Evolutionary conservation across 129 eudicot genomes (phyloP), one percentile per base, ranked within the genome.

Genomic region (Mikania micrantha): DNA sequence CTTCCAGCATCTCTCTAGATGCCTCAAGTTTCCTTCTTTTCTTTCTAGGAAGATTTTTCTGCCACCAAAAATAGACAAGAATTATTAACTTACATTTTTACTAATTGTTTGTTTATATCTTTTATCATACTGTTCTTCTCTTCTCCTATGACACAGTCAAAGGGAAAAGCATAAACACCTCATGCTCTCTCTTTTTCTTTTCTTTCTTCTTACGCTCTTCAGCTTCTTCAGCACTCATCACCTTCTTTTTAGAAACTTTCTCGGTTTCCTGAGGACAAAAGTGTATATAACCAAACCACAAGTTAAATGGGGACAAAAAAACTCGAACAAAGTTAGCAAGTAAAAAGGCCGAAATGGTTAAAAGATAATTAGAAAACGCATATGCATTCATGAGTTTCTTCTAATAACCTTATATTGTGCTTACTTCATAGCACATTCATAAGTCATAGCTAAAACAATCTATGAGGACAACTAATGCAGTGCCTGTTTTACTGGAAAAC

Each of bases 1-100:
- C 90, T 66, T 89, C 99, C 64, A 93, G 74, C 82, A 70, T 80
- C 81, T 88, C 96, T 78, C 99, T 82, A 62, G 90, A 92, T 58
- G 99, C 99, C 75, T 93, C 99, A 76, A 89, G 83, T 78, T 81
- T 84, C 80, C 99, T 86, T 60, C 99, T 67, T 64, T 93, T 80
- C 83, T 89, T 93, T 71, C 95, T 85, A 17, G 99, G 96, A 71
- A 93, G 75, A 73, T 93, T 84, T 89, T 85, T 86, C 99, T 93
- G 72, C 31, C 42, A 70, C 28, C 45, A 74, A 68, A 49, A 75
- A 73, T 21, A 24, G 50, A 50, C 69, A 22, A 67, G 6, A n/a
- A 65, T 47, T 19, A 56, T 56, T 44, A 29, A 20, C 66, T 27
- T 21, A 53, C 11, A 1, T 27, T 44, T 56, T 56, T 31, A 4